Conservation (phyloP, 2,329 filamentous ascomycete genomes). For the Nemania sp. region DNA sequence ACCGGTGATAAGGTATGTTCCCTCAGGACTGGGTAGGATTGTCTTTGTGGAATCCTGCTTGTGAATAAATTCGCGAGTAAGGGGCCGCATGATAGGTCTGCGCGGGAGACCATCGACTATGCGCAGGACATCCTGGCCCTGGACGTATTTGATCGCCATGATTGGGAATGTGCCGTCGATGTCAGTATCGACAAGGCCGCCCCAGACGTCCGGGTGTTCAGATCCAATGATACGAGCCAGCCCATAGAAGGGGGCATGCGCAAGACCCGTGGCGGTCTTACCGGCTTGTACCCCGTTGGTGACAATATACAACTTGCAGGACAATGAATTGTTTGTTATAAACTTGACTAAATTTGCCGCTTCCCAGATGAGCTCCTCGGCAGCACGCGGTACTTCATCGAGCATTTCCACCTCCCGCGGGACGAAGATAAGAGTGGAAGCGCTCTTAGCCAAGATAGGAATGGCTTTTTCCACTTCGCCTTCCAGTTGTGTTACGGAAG, state of each 20-base stretch:
- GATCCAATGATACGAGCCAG: slow-evolving; percentile 12
- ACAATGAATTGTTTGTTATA: background rate
- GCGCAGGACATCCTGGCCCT: slow-evolving; percentile 11
- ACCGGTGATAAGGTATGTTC: slow-evolving; percentile 16
- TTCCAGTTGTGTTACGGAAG: background rate
- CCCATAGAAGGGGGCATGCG: slow-evolving; percentile 42
- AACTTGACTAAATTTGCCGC: slow-evolving; percentile 29
- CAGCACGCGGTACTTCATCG: slow-evolving; percentile 24
- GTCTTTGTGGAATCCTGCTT: slow-evolving; percentile 26
- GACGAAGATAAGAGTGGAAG: slow-evolving; percentile 20
- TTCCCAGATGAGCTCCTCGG: slow-evolving; percentile 33
- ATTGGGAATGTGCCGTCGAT: slow-evolving; percentile 6
- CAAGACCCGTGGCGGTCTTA: slow-evolving; percentile 43
- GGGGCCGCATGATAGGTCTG: slow-evolving; percentile 46
- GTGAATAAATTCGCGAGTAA: slow-evolving; percentile 40
- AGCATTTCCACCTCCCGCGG: slow-evolving; percentile 12
- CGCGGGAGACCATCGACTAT: slow-evolving; percentile 22
- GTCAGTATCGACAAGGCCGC: background rate
- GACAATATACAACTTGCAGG: slow-evolving; percentile 36
- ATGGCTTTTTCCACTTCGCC: background rate
- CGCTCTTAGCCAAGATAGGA: background rate
- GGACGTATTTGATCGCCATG: slow-evolving; percentile 1
- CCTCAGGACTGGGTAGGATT: slow-evolving; percentile 12
- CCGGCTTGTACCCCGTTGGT: slow-evolving; percentile 14
- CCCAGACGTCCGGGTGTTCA: slow-evolving; percentile 6